Evolutionary conservation across 2,329 filamentous ascomycete genomes (phyloP), one percentile per base, ranked within the genome.

Genomic region (Alternaria ventricosa): DNA sequence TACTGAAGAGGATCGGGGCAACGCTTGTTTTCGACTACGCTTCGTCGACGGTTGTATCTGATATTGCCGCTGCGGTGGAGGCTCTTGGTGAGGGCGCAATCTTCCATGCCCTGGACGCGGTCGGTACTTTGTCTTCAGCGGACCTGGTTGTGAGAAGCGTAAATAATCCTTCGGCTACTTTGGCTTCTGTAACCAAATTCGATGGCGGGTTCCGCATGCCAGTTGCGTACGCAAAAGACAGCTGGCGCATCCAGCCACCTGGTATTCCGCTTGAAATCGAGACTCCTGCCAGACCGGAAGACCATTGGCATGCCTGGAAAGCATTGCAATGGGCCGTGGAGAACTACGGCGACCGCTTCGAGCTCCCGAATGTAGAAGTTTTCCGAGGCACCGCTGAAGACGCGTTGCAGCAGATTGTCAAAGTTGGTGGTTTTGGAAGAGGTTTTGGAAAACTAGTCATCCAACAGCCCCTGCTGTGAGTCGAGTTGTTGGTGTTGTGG

Each of bases 11-110:
- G 9, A 30, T 67, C n/a, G 66, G 66, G 3, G 66, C 65, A 8
- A 65, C 58, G 10, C 22, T 53, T 41, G 18, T 54, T 18, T 69
- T 67, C 43, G 62, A 67, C 22, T 69, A 66, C 49, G 20, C 22
- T 7, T 54, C 57, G 10, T 46, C 25, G 6, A 43, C 43, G 11
- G 65, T 69, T 20, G 49, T 55, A 8, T 36, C 45, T 12, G 18
- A 59, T 0, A 63, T 67, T 23, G 10, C 43, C 20, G 33, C 49
- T 13, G 58, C 61, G 30, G 61, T 61, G 6, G 44, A 58, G 22
- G 61, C 43, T 18, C 46, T 58, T 13, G 49, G 27, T 10, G 23
- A 60, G 12, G 50, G 57, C 18, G 50, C 50, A 4, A 60, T 60
- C 51, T 12, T 27, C 15, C 36, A 33, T 49, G 60, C 46, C 13